Evolutionary conservation across 768 basidiomycete species (phyloP).

Genomic region (Dendrothele bispora): DNA sequence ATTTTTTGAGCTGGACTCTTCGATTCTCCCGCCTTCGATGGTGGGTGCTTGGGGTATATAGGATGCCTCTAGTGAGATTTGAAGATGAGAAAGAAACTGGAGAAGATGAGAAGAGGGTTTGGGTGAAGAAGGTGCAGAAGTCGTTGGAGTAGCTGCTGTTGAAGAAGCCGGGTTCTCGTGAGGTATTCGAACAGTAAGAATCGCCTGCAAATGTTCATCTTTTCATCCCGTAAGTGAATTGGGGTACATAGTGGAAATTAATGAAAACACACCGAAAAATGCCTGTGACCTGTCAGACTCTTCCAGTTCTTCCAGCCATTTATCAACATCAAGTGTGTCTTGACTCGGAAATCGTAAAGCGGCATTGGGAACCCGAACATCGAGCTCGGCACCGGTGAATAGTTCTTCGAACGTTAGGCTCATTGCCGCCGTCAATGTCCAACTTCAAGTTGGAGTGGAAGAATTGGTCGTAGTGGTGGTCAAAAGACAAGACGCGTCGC

Average conservation of each 20-base stretch:
- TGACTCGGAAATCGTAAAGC: conserved; percentile 1
- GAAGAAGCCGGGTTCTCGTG: too few species aligned
- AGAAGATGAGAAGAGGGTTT: conserved; percentile 1
- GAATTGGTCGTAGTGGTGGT: too few species aligned
- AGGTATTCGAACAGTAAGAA: conserved; percentile 3
- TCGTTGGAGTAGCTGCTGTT: too few species aligned
- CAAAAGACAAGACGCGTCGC: too few species aligned
- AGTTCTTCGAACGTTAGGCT: conserved; percentile 7
- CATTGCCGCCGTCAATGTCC: too few species aligned
- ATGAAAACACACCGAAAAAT: too few species aligned
- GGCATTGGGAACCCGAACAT: conserved; percentile 6
- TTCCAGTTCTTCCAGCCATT: background rate
- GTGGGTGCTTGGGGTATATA: background rate
- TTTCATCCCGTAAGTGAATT: too few species aligned
- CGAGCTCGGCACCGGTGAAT: conserved; percentile 2
- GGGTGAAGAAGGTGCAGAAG: background rate
- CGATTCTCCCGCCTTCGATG: too few species aligned
- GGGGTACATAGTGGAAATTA: too few species aligned
- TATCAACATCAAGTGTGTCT: background rate
- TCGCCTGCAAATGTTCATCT: conserved; percentile 5
- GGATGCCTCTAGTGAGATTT: conserved; percentile 2
- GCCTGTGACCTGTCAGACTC: conserved; percentile 1
- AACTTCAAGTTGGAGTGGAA: too few species aligned
- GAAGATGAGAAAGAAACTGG: conserved; percentile 4
- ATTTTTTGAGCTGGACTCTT: too few species aligned